Conservation (phyloP, 2,329 filamentous ascomycete genomes). For the Fusarium sp. region DNA sequence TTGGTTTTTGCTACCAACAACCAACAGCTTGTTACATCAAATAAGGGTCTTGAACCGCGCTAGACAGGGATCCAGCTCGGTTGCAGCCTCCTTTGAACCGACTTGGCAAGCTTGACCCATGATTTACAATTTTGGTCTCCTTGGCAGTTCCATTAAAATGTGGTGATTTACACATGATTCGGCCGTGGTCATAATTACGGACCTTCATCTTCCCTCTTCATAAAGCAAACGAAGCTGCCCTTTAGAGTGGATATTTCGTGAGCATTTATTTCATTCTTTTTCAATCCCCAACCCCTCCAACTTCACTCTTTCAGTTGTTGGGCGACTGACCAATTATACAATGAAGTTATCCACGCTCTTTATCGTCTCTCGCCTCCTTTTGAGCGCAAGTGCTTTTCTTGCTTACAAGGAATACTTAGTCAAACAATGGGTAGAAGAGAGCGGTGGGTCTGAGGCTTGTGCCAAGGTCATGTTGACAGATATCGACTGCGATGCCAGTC, state of each 20-base stretch:
- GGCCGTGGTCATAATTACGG: neutral
- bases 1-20: neutral
- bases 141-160: neutral
- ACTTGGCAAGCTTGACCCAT: neutral
- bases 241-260: too few species aligned
- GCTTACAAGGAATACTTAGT: neutral
- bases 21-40: neutral
- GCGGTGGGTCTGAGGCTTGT: neutral
- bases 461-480: neutral
- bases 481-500: neutral
- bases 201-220: accelerated
- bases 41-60: neutral
- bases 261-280: neutral
- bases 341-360: neutral
- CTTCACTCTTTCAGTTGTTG: neutral
- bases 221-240: neutral
- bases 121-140: neutral
- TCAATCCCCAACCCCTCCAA: neutral
- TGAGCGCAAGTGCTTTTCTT: neutral
- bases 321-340: accelerated
- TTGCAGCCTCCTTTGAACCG: neutral
- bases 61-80: neutral
- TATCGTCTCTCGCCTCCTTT: neutral
- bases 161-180: neutral
- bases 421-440: neutral